Conservation (phyloP, 495 filamentous ascomycete species). For the Neurospora sp. region DNA sequence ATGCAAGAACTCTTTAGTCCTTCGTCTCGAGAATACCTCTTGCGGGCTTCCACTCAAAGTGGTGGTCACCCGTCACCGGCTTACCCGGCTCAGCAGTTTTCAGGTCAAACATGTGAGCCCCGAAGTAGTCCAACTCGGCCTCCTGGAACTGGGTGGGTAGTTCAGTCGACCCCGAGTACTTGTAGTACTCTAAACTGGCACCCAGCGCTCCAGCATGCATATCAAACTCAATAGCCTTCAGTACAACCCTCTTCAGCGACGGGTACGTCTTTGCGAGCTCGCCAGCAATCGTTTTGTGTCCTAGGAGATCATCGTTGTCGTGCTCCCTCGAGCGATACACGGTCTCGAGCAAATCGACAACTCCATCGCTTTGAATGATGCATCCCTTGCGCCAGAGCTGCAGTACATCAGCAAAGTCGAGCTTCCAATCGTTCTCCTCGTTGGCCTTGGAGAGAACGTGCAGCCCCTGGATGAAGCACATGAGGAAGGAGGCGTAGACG, state of each 20-base stretch:
- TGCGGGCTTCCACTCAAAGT: slow-evolving; percentile 49
- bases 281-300: slow-evolving; percentile 37
- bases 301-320: slow-evolving; percentile 33
- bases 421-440: slow-evolving; percentile 50
- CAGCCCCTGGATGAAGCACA: slow-evolving; percentile 57
- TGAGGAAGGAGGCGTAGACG: slow-evolving; percentile 53
- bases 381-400: slow-evolving; percentile 67
- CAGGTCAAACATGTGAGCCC: slow-evolving; percentile 53
- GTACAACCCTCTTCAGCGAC: slow-evolving; percentile 47
- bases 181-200: slow-evolving; percentile 59
- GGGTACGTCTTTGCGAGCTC: slow-evolving; percentile 45
- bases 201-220: slow-evolving; percentile 54
- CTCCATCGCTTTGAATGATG: slow-evolving; percentile 62
- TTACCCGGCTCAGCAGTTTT: slow-evolving; percentile 39
- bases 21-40: slow-evolving; percentile 5
- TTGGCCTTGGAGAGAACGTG: slow-evolving; percentile 55
- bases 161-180: slow-evolving; percentile 47
- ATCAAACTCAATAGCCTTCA: slow-evolving; percentile 49
- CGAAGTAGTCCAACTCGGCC: slow-evolving; percentile 65
- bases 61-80: slow-evolving; percentile 41
- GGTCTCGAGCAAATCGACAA: slow-evolving; percentile 48
- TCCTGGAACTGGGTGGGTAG: slow-evolving; percentile 65
- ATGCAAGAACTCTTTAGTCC: not conserved
- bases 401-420: slow-evolving; percentile 48
- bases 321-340: slow-evolving; percentile 16